Conservation (phyloP, 2,329 filamentous ascomycete species). For the Arthrinium puccinioides region DNA sequence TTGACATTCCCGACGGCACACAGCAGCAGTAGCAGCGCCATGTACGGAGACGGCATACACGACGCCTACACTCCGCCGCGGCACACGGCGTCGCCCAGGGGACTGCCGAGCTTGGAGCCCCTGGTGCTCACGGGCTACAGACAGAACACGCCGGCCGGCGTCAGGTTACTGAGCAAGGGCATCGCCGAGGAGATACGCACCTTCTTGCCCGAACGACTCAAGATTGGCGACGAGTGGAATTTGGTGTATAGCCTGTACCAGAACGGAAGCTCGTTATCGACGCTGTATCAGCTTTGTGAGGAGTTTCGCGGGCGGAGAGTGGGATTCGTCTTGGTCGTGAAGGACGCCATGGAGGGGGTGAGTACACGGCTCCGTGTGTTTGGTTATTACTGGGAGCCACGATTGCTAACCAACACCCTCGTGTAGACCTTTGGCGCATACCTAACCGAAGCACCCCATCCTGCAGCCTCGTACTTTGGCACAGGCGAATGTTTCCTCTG, state of each 20-base stretch:
- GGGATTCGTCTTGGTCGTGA: slow-evolving; percentile 84
- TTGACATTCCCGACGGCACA: slow-evolving; percentile 4
- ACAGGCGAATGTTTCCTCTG: slow-evolving; percentile 95
- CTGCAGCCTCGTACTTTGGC: slow-evolving; percentile 79
- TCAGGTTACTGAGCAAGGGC: slow-evolving; percentile 60
- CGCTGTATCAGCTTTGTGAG: slow-evolving; percentile 75
- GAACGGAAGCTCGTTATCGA: slow-evolving; percentile 80
- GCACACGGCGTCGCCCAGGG: slow-evolving; percentile 69
- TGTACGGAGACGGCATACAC: slow-evolving; percentile 39
- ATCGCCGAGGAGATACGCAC: slow-evolving; percentile 91
- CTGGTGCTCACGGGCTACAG: slow-evolving; percentile 63
- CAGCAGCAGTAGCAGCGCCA: slow-evolving; percentile 6
- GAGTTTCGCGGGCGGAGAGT: slow-evolving; percentile 61
- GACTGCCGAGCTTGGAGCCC: slow-evolving; percentile 82
- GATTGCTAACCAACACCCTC: slow-evolving; percentile 4
- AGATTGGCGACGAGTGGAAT: slow-evolving; percentile 81
- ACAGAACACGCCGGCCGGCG: slow-evolving; percentile 48
- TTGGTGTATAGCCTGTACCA: slow-evolving; percentile 86
- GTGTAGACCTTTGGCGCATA: slow-evolving; percentile 81
- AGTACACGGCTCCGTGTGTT: slow-evolving; percentile 24
- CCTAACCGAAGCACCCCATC: slow-evolving; percentile 80
- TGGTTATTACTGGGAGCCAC: background rate
- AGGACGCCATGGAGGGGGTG: slow-evolving; percentile 69
- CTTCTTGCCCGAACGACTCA: slow-evolving; percentile 77
- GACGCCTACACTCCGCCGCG: slow-evolving; percentile 53